Evolutionary conservation across 352 stramenopile species (phyloP), one percentile per base, ranked within the genome.

Genomic region (Thraustochytrium aureum): DNA sequence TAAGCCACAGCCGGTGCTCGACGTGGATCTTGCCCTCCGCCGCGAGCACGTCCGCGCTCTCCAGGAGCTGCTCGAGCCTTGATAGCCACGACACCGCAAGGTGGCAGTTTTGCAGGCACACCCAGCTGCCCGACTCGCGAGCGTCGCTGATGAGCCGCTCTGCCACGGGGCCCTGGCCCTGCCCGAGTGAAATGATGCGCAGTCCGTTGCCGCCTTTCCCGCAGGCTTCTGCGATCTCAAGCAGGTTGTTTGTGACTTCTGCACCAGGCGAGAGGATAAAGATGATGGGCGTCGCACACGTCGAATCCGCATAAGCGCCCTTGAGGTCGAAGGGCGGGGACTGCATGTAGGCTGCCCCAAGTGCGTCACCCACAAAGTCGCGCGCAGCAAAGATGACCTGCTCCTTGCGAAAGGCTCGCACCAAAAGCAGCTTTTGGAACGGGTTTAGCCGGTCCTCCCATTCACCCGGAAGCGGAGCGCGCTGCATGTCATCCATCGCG

Each of bases 61-160:
- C 93, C 7, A 97, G 82, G 17, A 95, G 88, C 66, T 94, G 88
- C 69, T 97, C 93, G 0, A 98, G 85, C 3, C 89, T 87, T 2
- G 92, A 87, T 0, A 98, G 86, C 87, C 87, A 90, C 17, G 90
- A 96, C 32, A 95, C 92, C 17, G 92, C 91, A 56, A 97, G 87
- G 69, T 97, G 93, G 76, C 93, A 97, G 74, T 98, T 98, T 74
- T 98, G 92, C 12, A 98, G 84, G 86, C 93, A 97, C 0, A 98
- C 91, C 93, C 93, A 98, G 82, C 96, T 92, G 33, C 93, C 93
- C 0, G 89, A 92, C 73, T 90, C 84, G 62, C 92, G 92, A 14
- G 88, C 93, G 85, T 96, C 88, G 74, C 90, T 92, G 86, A 97
- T 97, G 12, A 95, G 75, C 30, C 89, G 86, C 82, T 97, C 93